Evolutionary conservation across 352 stramenopile species (phyloP), one percentile per base, ranked within the genome.

Genomic region (Hyaloperonospora brassicae): DNA sequence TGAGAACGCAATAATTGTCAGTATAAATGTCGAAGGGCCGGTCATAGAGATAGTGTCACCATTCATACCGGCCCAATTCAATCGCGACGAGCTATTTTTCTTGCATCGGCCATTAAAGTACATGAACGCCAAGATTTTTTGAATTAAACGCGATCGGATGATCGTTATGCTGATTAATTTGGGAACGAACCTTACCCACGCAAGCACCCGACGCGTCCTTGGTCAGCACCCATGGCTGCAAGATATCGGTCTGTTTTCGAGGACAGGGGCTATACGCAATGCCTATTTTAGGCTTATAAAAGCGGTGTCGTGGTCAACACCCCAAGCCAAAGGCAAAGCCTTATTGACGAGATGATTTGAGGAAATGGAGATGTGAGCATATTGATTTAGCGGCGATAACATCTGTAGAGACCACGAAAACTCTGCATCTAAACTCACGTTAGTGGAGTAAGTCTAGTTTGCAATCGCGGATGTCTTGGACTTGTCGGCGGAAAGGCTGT

Each of bases 301-400:
- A 0, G 61, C 54, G 12, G 44, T 7, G 4, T 50, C 42, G 12
- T 66, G 54, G 10, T 49, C 41, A 6, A 17, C 34, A 17, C 35
- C 35, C 50, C 62, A 74, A 11, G 14, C 23, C 54, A 61, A 70
- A 2, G 14, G 0, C 11, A 25, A 23, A 5, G 65, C 53, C 0
- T 68, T 64, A 46, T 72, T 76, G 1, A 61, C 1, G 25, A 76
- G 40, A 21, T 59, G 24, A 46, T 49, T 66, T 0, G 70, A 31
- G 5, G 67, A 54, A 1, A 72, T 34, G 0, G 50, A 50, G 46
- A 62, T 40, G 17, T 53, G 5, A 0, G 53, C 49, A 43, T 61
- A 76, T 3, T 47, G 41, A 73, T 66, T 48, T 68, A 65, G 0
- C 60, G 59, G 6, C 56, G 56, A 44, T 71, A 70, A 34, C 70